Evolutionary conservation across 1,139 yeast genomes (phyloP).

Genomic region (Lodderomyces beijingensis): DNA sequence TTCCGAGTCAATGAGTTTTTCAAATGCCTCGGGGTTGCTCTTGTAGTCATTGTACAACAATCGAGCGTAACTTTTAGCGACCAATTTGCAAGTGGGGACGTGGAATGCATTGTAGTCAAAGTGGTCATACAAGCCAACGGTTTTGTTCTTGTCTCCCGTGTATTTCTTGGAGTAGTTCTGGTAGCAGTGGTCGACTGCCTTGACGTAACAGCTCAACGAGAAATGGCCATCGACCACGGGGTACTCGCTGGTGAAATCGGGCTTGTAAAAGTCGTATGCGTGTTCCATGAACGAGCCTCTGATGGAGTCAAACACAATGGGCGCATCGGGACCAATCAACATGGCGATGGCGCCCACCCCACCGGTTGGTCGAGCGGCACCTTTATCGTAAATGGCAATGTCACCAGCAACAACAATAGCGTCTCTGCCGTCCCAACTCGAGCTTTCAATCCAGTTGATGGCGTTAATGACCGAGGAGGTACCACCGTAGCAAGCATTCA

Average conservation of each 20-base stretch:
- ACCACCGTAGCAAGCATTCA: constrained; percentile 99
- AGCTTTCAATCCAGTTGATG: constrained; percentile 93
- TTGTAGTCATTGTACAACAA: constrained; percentile 83
- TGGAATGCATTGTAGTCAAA: constrained; percentile 97
- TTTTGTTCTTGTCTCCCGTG: constrained; percentile 47
- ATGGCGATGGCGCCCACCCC: constrained; percentile 98
- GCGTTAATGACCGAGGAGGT: constrained; percentile 93
- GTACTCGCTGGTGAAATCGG: constrained; percentile 93
- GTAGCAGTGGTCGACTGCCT: constrained; percentile 89
- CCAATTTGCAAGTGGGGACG: constrained; percentile 97
- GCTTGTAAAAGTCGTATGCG: constrained; percentile 97
- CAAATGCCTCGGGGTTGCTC: constrained; percentile 60
- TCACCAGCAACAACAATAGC: constrained; percentile 98
- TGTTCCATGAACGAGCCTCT: constrained; percentile 95
- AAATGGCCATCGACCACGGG: constrained; percentile 98
- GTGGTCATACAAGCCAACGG: constrained; percentile 62
- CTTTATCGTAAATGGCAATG: constrained; percentile 94
- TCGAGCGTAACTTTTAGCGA: constrained; percentile 89
- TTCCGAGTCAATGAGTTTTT: constrained; percentile 46
- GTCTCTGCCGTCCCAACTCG: constrained; percentile 97
- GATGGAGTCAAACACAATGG: constrained; percentile 81
- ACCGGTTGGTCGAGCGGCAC: constrained; percentile 99
- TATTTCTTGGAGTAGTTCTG: constrained; percentile 78
- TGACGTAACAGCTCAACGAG: constrained; percentile 89
- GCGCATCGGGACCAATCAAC: constrained; percentile 97